Evolutionary conservation across 805 yeast species (phyloP), one percentile per base, ranked within the genome.

Genomic region (Yamadazyma insecticola): DNA sequence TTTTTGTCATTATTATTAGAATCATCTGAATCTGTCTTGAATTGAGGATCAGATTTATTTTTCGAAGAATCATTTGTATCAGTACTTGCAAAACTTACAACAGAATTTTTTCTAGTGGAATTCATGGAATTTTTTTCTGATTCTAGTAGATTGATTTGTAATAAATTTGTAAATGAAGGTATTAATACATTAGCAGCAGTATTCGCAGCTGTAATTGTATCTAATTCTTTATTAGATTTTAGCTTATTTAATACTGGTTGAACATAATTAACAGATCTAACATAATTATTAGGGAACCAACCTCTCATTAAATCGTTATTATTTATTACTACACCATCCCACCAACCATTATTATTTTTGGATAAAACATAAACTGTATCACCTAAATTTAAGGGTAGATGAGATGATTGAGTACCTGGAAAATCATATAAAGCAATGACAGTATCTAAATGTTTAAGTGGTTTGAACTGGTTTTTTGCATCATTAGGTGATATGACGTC

Each of bases 201-300:
- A 40, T 65, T 64, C 10, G 70, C 70, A 2, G 71, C 71, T 2
- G 71, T 65, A 14, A 63, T 50, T 22, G 65, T 50, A 37, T 64
- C 71, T 17, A 64, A 43, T 28, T 65, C 71, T 43, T 61, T 60
- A 30, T 60, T 59, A 29, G 51, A 47, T 42, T 57, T 60, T 33
- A 64, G 45, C 40, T 58, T 54, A 37, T 58, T 55, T 29, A 63
- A 46, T 15, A 61, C 58, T 6, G 65, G 70, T 44, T 61, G 67
- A 21, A 58, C 63, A 41, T 63, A 65, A 44, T 64, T 62, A 13
- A 65, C 67, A 1, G 70, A 51, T 28, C 72, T 66, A 16, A 77
- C 76, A 53, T 71, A 79, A 36, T 71, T 73, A 29, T 72, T 72
- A 12, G 95, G 95, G 60, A 87, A 84, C 95, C 95, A 87, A 44